Conservation (phyloP, 78 protist genomes). For the Dictyostelium capitatum region DNA sequence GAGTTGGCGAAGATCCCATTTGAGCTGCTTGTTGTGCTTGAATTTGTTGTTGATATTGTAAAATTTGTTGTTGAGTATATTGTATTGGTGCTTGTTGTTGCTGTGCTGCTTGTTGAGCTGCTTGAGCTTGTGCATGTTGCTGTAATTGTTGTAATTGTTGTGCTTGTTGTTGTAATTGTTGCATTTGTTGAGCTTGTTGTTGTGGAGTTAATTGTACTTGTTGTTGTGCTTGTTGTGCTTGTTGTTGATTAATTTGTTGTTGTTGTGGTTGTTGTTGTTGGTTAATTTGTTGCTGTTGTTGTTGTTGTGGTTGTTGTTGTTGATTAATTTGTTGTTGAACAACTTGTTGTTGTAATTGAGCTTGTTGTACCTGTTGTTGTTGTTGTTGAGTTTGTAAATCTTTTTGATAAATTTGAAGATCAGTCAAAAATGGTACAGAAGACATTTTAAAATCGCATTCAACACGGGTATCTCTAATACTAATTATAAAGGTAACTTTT, state of each 20-base stretch:
- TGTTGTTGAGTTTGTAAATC: not conserved
- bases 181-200: constrained; percentile 30
- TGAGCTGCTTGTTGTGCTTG: too few species aligned
- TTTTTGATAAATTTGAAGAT: not conserved
- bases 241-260: not conserved
- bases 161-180: constrained; percentile 7
- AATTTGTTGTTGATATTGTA: constrained; percentile 12
- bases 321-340: constrained; percentile 7
- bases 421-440: too few species aligned
- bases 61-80: not conserved
- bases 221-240: not conserved
- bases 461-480: constrained; percentile 63
- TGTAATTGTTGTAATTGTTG: constrained; percentile 9
- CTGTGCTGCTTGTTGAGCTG: not conserved
- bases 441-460: constrained; percentile 79
- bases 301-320: constrained; percentile 13
- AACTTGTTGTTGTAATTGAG: constrained; percentile 5
- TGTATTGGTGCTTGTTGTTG: constrained; percentile 38
- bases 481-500: constrained; percentile 74
- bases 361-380: constrained; percentile 5
- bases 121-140: constrained; percentile 30
- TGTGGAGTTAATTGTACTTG: constrained; percentile 2
- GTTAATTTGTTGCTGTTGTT: constrained; percentile 13
- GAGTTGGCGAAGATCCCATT: not conserved
- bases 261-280: constrained; percentile 37